Evolutionary conservation across 768 basidiomycete species (phyloP), one percentile per base, ranked within the genome.

Genomic region (Floccularia luteovirens): DNA sequence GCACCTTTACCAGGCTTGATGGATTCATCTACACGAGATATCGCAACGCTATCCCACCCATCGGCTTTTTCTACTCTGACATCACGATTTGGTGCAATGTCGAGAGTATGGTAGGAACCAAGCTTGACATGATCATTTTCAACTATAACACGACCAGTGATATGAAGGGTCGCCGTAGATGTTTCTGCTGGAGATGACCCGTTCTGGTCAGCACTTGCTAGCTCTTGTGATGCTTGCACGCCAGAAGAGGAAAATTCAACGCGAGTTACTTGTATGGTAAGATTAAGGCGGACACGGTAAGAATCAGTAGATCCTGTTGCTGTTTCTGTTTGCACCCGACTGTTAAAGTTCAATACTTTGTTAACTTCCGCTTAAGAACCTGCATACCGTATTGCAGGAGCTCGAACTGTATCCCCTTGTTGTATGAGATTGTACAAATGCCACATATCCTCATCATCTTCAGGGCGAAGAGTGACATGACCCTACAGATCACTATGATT

Each of bases 361-460:
- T 6, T 34, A 8, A 34, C 32, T 17, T 12, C 16, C 20, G 16
- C 16, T 34, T 17, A 7, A 34, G 32, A 27, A 43, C 4, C 32
- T 2, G 46, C 73, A 49, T 49, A 84, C 78, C 92, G 78, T 44
- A 97, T 71, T 7, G 92, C 90, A 36, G 85, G 72, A 10, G 91
- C 90, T 46, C 90, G 75, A 31, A 98, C 81, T 42, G 77, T 65
- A 54, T 98, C 93, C 13, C 87, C 89, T 66, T 84, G 71, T 48
- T 88, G 78, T 40, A 99, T 96, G 41, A 99, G 70, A 66, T 99
- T 98, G 62, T 98, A 99, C 21, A 97, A 70, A 71, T 99, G 96
- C 93, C 94, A 99, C 86, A 99, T 96, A 60, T 99, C 96, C 63
- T 99, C 96, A 53, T 97, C 91, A 51, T 98, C 93, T 59, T 99